A percentile compares a stretch with the other conserved stretches of the same genome.
These are phyloP conservation scores for Phialophora macrospora DNA, from an alignment of 2,329 filamentous ascomycete species.

Conservation along the genomic window DNA sequence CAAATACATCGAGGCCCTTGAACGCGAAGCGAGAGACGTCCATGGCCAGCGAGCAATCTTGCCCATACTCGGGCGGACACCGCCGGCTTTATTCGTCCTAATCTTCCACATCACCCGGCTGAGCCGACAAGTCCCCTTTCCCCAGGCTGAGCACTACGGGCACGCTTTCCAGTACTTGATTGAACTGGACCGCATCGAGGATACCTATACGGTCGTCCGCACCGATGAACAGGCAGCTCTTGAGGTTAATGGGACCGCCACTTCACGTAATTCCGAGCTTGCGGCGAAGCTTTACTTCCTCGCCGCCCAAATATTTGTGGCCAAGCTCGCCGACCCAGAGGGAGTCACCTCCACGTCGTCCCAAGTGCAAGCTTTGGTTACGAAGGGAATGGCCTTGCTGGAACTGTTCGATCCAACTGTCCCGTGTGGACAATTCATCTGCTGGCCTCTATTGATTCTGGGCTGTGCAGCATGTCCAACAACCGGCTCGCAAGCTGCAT, in stretches of 20 bases:
- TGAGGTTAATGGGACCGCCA: not conserved
- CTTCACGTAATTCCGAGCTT: conserved; percentile 22
- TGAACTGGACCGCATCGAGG: conserved; percentile 24
- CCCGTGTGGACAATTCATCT: conserved; percentile 32
- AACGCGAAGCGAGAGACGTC: conserved; percentile 7
- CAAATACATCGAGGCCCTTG: conserved; percentile 33
- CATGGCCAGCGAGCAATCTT: conserved; percentile 15
- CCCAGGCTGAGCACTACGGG: conserved; percentile 11
- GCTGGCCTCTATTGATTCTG: conserved; percentile 33
- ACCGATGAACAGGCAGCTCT: not conserved
- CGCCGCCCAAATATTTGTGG: conserved; percentile 27
- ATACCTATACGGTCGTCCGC: conserved; percentile 12
- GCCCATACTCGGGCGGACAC: conserved; percentile 28
- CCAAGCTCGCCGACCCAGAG: conserved; percentile 28
- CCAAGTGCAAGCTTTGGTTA: conserved; percentile 19
- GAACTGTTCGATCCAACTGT: conserved; percentile 24
- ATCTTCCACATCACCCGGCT: conserved; percentile 35
- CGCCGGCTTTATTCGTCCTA: conserved; percentile 27
- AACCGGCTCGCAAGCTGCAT: conserved; percentile 5
- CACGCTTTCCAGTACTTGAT: conserved; percentile 28
- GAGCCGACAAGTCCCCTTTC: conserved; percentile 29
- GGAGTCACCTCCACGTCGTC: conserved; percentile 16
- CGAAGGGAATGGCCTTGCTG: conserved; percentile 17
- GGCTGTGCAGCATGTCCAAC: conserved; percentile 32
- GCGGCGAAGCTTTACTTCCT: conserved; percentile 31